Evolutionary conservation across 1,139 yeast species (phyloP), one percentile per base, ranked within the genome.

Genomic region (Diutina ranongensis): DNA sequence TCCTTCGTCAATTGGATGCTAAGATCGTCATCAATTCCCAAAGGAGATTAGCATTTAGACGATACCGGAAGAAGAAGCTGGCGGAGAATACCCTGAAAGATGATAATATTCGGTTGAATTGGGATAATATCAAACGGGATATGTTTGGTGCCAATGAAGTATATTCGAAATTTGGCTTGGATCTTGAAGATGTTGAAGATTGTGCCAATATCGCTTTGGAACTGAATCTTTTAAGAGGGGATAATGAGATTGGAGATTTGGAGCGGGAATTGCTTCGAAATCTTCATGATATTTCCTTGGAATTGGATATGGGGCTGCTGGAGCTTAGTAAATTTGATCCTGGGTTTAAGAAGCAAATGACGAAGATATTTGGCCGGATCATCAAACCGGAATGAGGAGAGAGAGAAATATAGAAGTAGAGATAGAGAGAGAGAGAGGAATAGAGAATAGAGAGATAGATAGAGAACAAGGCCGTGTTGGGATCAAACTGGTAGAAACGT

Each of bases 21-120:
- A 38, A 38, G 21, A 38, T 38, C 8, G 42, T 32, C 20, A 38
- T 38, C 32, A 22, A 38, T n/a, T 12, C 7, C 13, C 32, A 38
- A 2, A 31, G 42, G 13, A 19, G 32, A 5, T n/a, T 10, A 10
- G 32, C 21, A 9, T 38, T 38, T 10, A 13, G 32, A 9, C 42
- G 15, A 7, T 38, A 38, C 31, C 42, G 42, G n/a, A n/a, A 16
- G 25, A 3, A 10, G 19, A 38, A 38, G 31, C 8, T n/a, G 21
- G 10, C 21, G 25, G 28, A 9, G 16, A 12, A 21, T n/a, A 4
- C 5, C n/a, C 15, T 36, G 18, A 20, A 21, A 21, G 41, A 36
- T 4, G 42, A 38, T 10, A 25, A 25, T 18, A 27, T 22, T 12
- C 13, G 16, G 42, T 15, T 25, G 21, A 38, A 38, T 16, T 38